phyloP scores from a whole-genome alignment of 2,329 filamentous ascomycete genomes.

The Venturia effusa region DNA sequence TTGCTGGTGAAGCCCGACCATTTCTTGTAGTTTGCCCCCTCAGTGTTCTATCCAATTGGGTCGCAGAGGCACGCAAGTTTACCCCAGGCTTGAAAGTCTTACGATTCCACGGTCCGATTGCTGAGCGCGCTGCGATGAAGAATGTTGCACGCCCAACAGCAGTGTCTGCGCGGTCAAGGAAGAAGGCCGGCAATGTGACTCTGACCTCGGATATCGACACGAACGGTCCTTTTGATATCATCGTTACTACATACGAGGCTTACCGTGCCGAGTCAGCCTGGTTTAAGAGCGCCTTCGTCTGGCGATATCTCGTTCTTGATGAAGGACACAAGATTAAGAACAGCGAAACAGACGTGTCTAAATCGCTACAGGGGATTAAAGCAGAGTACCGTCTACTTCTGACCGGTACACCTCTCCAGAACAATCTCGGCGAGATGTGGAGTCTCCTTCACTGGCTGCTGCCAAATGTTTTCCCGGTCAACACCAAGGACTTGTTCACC shows the following conservation, averaged over 20 bases:
- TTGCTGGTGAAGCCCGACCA: constrained; percentile 66
- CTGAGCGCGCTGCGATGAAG: constrained; percentile 37
- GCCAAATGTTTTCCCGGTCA: constrained; percentile 51
- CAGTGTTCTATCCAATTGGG: constrained; percentile 62
- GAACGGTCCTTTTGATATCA: constrained; percentile 47
- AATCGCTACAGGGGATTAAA: constrained; percentile 53
- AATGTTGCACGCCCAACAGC: constrained; percentile 85
- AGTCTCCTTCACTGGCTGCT: constrained; percentile 60
- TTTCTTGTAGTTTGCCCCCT: constrained; percentile 67
- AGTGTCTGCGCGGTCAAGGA: constrained; percentile 57
- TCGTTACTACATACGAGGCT: constrained; percentile 78
- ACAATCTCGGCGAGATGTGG: constrained; percentile 57
- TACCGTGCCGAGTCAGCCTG: constrained; percentile 66
- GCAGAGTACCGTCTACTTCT: constrained; percentile 51
- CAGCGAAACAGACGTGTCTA: constrained; percentile 55
- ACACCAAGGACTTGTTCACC: constrained; percentile 46
- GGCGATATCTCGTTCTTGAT: constrained; percentile 75
- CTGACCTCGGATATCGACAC: constrained; percentile 57
- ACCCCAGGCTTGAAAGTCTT: constrained; percentile 64
- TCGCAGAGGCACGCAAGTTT: constrained; percentile 64
- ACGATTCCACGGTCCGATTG: constrained; percentile 61
- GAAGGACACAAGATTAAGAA: constrained; percentile 60
- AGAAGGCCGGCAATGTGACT: constrained; percentile 47
- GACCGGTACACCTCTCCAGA: constrained; percentile 58
- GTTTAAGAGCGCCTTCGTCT: constrained; percentile 52